Evolutionary conservation across 1,284 basidiomycete genomes (phyloP), one percentile per base, ranked within the genome.

Genomic region (Anthracocystis setariae): DNA sequence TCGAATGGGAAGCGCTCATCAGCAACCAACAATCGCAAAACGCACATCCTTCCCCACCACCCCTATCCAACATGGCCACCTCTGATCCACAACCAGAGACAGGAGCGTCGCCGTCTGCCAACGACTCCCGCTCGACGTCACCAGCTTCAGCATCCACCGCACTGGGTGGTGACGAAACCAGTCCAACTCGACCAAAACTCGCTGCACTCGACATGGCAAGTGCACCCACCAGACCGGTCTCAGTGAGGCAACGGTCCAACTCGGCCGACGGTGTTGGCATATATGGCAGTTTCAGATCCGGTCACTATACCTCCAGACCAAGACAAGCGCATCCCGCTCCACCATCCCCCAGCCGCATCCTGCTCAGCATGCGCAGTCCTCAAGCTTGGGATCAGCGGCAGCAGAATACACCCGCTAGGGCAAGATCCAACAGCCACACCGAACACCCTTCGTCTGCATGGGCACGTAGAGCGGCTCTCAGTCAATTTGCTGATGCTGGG

Each of bases 301-400:
- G 60, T 20, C 44, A 47, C 38, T 69, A 56, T 45, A 63, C 24
- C 18, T 20, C 48, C 15, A 46, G 66, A 18, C 66, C 66, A 9
- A 55, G 66, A 12, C 60, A 69, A 45, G 60, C 66, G 2, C 66
- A 69, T 39, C 66, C 66, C 12, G 66, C 60, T 37, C 66, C 66
- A 15, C 60, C 55, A n/a, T 40, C 52, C 3, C 49, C 39, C 1
- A 21, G 37, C 32, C 45, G 44, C 7, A 20, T 55, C 25, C 25
- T 47, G 25, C 60, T 39, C 35, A 35, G 45, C 38, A 52, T 59
- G 55, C 60, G 50, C 50, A 61, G 52, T 18, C 46, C 54, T 1
- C 48, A 64, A 17, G 50, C 55, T 5, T 49, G 50, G 46, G 50
- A 49, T 7, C 33, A 48, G 12, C 45, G 45, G 17, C 45, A 49